Evolutionary conservation across 2,329 filamentous ascomycete genomes (phyloP).

Genomic region (Cladorrhinum sp.): DNA sequence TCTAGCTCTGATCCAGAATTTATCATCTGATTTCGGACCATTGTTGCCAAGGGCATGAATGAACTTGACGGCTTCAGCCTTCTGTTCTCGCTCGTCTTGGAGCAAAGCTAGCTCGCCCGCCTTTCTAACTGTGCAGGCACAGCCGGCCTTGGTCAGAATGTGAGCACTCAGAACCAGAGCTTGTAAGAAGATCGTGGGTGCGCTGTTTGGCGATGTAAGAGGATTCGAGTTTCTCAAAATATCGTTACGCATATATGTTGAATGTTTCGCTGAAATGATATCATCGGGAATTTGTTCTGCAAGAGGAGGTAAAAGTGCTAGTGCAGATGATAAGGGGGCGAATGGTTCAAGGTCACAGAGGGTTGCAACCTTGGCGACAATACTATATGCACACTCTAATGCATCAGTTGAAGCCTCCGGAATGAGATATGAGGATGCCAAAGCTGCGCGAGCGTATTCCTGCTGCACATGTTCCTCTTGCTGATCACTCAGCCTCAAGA

Average conservation of each 20-base stretch:
- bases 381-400: slow-evolving; percentile 57
- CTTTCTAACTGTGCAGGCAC: slow-evolving; percentile 49
- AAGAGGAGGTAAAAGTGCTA: slow-evolving; percentile 45
- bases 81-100: slow-evolving; percentile 63
- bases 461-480: slow-evolving; percentile 58
- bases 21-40: slow-evolving; percentile 58
- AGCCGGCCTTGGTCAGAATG: slow-evolving; percentile 51
- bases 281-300: slow-evolving; percentile 31
- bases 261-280: slow-evolving; percentile 41
- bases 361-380: slow-evolving; percentile 57
- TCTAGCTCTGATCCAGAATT: slow-evolving; percentile 60
- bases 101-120: slow-evolving; percentile 64
- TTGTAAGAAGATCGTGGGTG: slow-evolving; percentile 58
- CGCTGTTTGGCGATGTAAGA: slow-evolving; percentile 59
- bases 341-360: slow-evolving; percentile 60
- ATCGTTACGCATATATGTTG: slow-evolving; percentile 46
- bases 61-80: slow-evolving; percentile 55
- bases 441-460: slow-evolving; percentile 64
- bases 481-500: slow-evolving; percentile 57
- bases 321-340: slow-evolving; percentile 48
- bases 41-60: slow-evolving; percentile 51
- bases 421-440: slow-evolving; percentile 68
- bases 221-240: slow-evolving; percentile 60
- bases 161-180: slow-evolving; percentile 61
- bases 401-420: slow-evolving; percentile 57